Percentiles rank a stretch among this genome's conserved stretches.
Conservation (phyloP, 2,329 filamentous ascomycete species). For the Stagonosporopsis vannaccii region DNA sequence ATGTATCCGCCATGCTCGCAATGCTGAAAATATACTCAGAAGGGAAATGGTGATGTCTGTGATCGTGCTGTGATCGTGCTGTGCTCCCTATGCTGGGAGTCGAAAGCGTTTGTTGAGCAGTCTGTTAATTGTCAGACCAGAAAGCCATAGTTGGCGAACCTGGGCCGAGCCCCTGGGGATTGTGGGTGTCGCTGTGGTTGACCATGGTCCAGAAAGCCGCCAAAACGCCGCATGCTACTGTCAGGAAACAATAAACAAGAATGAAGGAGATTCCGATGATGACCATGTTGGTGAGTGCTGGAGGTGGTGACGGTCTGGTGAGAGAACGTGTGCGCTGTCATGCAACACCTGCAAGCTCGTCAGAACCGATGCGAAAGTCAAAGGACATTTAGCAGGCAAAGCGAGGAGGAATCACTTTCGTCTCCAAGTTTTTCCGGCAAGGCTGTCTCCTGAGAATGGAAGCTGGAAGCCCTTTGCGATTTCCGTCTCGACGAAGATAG, state of each 20-base stretch:
- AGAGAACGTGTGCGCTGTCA: conserved; percentile 26
- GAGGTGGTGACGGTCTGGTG: conserved; percentile 23
- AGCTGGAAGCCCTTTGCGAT: conserved; percentile 68
- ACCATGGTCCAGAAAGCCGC: conserved; percentile 35
- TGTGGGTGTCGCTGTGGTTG: conserved; percentile 30
- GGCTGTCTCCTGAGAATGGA: conserved; percentile 50
- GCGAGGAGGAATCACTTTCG: conserved; percentile 46
- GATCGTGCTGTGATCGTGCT: conserved; percentile 16
- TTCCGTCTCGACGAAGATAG: conserved; percentile 79
- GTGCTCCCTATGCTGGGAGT: conserved; percentile 6
- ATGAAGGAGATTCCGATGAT: conserved; percentile 44
- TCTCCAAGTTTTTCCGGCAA: conserved; percentile 46
- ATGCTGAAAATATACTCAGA: conserved; percentile 45
- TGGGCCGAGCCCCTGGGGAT: conserved; percentile 25
- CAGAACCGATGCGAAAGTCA: conserved; percentile 35
- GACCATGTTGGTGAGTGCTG: conserved; percentile 30
- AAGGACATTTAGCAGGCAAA: conserved; percentile 26
- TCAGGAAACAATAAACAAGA: conserved; percentile 51
- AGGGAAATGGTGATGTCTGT: conserved; percentile 23
- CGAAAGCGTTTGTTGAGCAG: conserved; percentile 6
- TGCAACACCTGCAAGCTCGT: conserved; percentile 34
- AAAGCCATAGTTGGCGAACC: conserved; percentile 35
- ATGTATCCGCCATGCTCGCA: conserved; percentile 36
- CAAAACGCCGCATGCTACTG: conserved; percentile 37
- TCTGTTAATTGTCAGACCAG: conserved; percentile 22